Conservation (phyloP, 768 basidiomycete genomes). For the Paxillus rubicundulus region DNA sequence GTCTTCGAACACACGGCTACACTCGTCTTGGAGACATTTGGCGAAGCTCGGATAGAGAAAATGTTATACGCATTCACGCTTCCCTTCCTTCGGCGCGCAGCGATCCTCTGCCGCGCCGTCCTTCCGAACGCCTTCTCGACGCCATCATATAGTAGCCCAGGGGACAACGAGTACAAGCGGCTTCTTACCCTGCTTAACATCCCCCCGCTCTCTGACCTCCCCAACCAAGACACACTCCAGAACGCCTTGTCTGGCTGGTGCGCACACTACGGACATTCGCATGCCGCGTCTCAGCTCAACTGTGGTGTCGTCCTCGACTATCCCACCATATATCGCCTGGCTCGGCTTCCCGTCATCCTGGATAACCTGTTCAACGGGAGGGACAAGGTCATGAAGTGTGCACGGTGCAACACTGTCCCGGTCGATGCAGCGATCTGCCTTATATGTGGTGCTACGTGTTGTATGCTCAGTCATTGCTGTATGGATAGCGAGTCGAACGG, state of each 20-base stretch:
- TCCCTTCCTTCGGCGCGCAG: constrained; percentile 86
- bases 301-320: constrained; percentile 81
- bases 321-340: constrained; percentile 78
- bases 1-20: constrained; percentile 84
- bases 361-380: constrained; percentile 81
- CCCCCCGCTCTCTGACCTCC: constrained; percentile 74
- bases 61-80: constrained; percentile 84
- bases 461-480: constrained; percentile 93
- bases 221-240: constrained; percentile 82
- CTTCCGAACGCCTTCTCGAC: constrained; percentile 59
- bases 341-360: constrained; percentile 74
- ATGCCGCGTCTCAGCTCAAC: constrained; percentile 74
- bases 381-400: constrained; percentile 71
- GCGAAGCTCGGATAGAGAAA: constrained; percentile 82
- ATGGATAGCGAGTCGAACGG: constrained; percentile 52
- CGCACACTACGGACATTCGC: constrained; percentile 81
- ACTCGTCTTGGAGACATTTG: constrained; percentile 73
- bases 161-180: constrained; percentile 73
- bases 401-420: constrained; percentile 74
- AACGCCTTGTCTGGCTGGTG: constrained; percentile 90
- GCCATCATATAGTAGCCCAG: constrained; percentile 38
- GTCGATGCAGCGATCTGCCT: constrained; percentile 88
- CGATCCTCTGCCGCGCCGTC: constrained; percentile 79
- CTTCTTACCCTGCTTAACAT: constrained; percentile 74
- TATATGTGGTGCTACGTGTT: constrained; percentile 83